These are phyloP conservation scores for Aspergillus carbonarius DNA, from an alignment of 2,329 filamentous ascomycete species.

Conservation along the genomic window DNA sequence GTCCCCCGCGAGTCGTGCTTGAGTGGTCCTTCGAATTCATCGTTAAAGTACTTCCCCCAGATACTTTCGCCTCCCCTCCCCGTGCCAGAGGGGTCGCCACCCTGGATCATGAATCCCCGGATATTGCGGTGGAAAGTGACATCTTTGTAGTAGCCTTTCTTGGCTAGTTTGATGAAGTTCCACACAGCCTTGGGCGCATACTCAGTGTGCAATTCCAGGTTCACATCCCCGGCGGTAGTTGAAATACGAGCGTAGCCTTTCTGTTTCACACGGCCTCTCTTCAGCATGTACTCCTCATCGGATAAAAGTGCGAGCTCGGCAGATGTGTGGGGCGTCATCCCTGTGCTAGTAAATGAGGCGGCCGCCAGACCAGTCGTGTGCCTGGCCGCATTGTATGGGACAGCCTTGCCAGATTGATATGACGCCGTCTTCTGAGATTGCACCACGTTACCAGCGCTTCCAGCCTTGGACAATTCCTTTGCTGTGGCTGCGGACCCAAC, in stretches of 20 bases:
- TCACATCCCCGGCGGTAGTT: constrained; percentile 81
- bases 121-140: constrained; percentile 92
- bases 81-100: constrained; percentile 89
- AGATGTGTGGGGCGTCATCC: constrained; percentile 86
- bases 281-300: constrained; percentile 96
- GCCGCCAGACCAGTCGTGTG: constrained; percentile 91
- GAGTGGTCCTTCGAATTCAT: constrained; percentile 87
- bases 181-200: constrained; percentile 90
- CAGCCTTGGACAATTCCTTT: constrained; percentile 28
- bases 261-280: constrained; percentile 80
- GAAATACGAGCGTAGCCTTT: constrained; percentile 90
- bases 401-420: constrained; percentile 34
- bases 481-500: constrained; percentile 53
- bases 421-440: constrained; percentile 23
- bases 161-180: constrained; percentile 88
- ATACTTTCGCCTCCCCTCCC: constrained; percentile 86
- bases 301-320: constrained; percentile 81
- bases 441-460: constrained; percentile 9
- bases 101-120: constrained; percentile 95
- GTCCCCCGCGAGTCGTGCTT: constrained; percentile 80
- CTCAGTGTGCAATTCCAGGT: constrained; percentile 86
- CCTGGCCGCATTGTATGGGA: constrained; percentile 78
- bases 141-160: constrained; percentile 84
- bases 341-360: constrained; percentile 92
- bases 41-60: constrained; percentile 92